A percentile compares a stretch with the other conserved stretches of the same genome.
Conservation (phyloP, 306 rosid species). For the Psophocarpus tetragonolobus region DNA sequence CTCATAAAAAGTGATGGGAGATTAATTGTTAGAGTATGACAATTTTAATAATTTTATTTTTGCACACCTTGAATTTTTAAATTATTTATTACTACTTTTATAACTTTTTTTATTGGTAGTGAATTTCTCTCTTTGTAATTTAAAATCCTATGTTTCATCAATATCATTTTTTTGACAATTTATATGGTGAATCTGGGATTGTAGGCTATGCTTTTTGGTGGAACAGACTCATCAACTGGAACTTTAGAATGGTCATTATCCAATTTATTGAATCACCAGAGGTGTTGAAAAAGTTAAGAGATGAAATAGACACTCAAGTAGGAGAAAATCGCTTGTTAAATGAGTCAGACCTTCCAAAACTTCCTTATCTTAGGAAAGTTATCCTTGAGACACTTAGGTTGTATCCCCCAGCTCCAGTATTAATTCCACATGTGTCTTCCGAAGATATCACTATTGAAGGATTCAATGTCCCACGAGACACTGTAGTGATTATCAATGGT, state of each 20-base stretch:
- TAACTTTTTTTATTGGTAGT: too few relatives aligned
- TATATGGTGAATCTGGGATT: not conserved
- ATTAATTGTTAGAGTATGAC: too few relatives aligned
- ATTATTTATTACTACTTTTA: too few relatives aligned
- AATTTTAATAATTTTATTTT: too few relatives aligned
- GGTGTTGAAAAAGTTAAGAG: conserved; percentile 36
- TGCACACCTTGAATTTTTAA: too few relatives aligned
- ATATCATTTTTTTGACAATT: too few relatives aligned
- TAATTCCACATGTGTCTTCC: conserved; percentile 47
- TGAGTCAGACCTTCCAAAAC: conserved; percentile 44
- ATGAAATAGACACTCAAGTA: conserved; percentile 38
- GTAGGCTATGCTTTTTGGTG: conserved; percentile 47
- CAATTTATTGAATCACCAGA: conserved; percentile 40
- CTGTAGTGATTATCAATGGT: conserved; percentile 49
- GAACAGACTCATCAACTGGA: conserved; percentile 49
- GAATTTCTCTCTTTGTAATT: too few relatives aligned
- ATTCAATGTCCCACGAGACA: conserved; percentile 42
- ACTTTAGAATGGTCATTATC: conserved; percentile 50
- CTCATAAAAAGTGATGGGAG: too few relatives aligned
- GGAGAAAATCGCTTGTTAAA: conserved; percentile 46
- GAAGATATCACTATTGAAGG: conserved; percentile 45
- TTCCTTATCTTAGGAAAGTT: conserved; percentile 47
- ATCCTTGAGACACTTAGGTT: conserved; percentile 52
- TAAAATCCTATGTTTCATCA: too few relatives aligned
- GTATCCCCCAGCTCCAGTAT: conserved; percentile 42